These are phyloP conservation scores for Macroventuria anomochaeta DNA, from an alignment of 2,329 filamentous ascomycete species.

Conservation along the genomic window DNA sequence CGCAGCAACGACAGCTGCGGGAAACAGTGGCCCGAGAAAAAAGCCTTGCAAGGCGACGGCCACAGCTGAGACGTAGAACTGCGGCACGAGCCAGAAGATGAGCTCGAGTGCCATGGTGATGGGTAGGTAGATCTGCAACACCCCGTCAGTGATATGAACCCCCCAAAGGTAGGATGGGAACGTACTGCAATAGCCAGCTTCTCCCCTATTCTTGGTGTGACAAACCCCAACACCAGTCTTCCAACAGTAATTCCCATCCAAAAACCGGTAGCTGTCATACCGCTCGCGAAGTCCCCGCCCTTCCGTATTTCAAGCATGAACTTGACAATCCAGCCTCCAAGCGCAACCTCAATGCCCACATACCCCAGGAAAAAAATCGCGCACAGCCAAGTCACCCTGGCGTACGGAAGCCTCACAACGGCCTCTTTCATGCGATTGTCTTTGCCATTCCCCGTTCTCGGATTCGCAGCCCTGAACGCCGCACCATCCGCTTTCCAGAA, in stretches of 20 bases:
- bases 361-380: conserved; percentile 79
- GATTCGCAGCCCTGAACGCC: conserved; percentile 62
- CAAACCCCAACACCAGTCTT: conserved; percentile 74
- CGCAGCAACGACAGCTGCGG: conserved; percentile 73
- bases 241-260: conserved; percentile 84
- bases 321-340: conserved; percentile 82
- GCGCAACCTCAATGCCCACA: conserved; percentile 76
- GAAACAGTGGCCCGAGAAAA: conserved; percentile 81
- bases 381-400: conserved; percentile 73
- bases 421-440: conserved; percentile 60
- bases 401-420: conserved; percentile 53
- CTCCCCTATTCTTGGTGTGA: conserved; percentile 77
- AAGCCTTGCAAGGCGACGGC: conserved; percentile 77
- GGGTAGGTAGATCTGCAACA: conserved; percentile 65
- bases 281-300: conserved; percentile 72
- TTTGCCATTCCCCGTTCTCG: conserved; percentile 52
- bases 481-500: conserved; percentile 70
- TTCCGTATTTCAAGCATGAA: conserved; percentile 80
- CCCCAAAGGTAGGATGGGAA: neutral
- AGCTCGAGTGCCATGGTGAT: conserved; percentile 70
- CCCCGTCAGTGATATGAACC: conserved; percentile 26
- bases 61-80: conserved; percentile 74
- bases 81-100: conserved; percentile 81
- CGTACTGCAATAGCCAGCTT: conserved; percentile 60
- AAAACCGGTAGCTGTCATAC: conserved; percentile 79